Base-by-base conservation (phyloP, 441 rosid species). In the Brassica hybrid region DNA sequence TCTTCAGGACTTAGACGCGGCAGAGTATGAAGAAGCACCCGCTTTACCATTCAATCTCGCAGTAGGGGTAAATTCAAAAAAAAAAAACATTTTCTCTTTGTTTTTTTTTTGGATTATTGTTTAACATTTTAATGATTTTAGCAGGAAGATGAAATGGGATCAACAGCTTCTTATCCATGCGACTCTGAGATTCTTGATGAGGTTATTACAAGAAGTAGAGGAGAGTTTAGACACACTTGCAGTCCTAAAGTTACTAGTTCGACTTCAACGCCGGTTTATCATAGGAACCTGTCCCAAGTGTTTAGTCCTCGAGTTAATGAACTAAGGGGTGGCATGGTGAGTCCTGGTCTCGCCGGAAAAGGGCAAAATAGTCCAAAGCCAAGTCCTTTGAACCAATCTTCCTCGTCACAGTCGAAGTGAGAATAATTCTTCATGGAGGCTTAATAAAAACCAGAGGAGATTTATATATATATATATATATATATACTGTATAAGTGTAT, bases 1-100 rank as follows among this genome's bases (percentile, higher is more conserved):
- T 71, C 97, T 93, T 78, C 91, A 90, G 56, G 97, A 94, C 82
- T 77, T 94, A 74, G 97, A 92, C 73, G 99, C 99, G 12, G 94
- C 99, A 6, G 97, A 87, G 72, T 93, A 80, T 61, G 97, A 94
- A 74, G 97, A 94, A 77, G 95, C 98, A 43, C 95, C 97, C 0
- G 95, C 98, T 67, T 73, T 94, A 79, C 92, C 98, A 21, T 92
- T 81, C 84, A 81, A 81, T 83, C 83, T 91, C 10, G 96, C 95
- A 69, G 65, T 21, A 36, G 66, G 90, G 14, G 99, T 92, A 43
- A 43, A 10, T 38, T 38, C n/a, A 41, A 34, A 7, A 34, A 21
- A 30, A 27, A 30, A 30, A 30, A 6, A 30, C 48, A 41, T 41
- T 41, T 41, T 41, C 48, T 41, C 48, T 41, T 11, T 10, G 10